Evolutionary conservation across 768 basidiomycete species (phyloP).

Genomic region (Macrocybe gigantea): DNA sequence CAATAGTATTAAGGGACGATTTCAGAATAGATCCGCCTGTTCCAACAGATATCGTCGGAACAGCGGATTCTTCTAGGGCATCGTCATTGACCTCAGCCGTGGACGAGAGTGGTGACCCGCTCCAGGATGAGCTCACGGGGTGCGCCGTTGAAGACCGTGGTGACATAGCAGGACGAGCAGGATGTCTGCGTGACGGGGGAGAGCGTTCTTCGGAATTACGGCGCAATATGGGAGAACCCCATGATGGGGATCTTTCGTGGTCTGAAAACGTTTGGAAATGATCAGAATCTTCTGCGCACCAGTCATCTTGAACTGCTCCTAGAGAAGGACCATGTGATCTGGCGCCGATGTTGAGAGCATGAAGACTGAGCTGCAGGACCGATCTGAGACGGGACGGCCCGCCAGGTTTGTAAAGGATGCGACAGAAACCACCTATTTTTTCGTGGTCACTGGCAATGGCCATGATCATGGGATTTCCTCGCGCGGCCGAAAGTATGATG

Average conservation of each 20-base stretch:
- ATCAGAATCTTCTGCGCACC: background rate
- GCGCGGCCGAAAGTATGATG: conserved; percentile 67
- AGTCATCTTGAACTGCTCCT: background rate
- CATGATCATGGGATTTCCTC: conserved; percentile 61
- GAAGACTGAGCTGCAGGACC: conserved; percentile 58
- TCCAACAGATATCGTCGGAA: conserved; percentile 48
- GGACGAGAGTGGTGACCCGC: conserved; percentile 17
- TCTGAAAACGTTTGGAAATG: conserved; percentile 1
- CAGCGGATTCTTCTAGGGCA: conserved; percentile 2
- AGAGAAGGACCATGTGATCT: conserved; percentile 14
- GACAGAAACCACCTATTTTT: conserved; percentile 79
- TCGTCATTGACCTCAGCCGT: conserved; percentile 18
- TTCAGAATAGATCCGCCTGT: conserved; percentile 64
- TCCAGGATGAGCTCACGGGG: conserved; percentile 30
- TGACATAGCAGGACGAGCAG: conserved; percentile 44
- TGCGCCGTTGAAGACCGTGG: conserved; percentile 47
- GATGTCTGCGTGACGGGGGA: conserved; percentile 7
- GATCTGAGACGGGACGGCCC: conserved; percentile 72
- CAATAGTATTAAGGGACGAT: conserved; percentile 53
- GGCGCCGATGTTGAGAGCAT: conserved; percentile 44
- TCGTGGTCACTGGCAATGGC: conserved; percentile 66
- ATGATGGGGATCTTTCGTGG: background rate
- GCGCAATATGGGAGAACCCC: conserved; percentile 18
- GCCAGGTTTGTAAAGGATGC: conserved; percentile 85
- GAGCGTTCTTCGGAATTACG: conserved; percentile 45